These are phyloP conservation scores for Phytophthora nicotianae DNA, from an alignment of 352 stramenopile species.

Conservation along the genomic window DNA sequence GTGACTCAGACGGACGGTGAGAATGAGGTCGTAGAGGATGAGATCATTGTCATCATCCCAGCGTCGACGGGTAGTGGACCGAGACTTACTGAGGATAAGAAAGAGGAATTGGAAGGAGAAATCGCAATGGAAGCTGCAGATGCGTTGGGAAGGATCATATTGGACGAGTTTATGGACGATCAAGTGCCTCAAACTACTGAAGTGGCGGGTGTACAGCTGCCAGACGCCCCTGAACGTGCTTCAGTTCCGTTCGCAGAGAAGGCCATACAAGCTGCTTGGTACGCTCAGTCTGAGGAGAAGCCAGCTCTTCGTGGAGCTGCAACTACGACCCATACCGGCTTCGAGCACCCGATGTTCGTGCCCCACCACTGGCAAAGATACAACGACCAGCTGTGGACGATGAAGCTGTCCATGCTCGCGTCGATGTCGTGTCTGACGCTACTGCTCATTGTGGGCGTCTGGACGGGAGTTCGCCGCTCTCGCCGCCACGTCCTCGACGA, in stretches of 20 bases:
- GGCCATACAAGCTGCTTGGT: neutral
- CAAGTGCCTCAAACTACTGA: neutral
- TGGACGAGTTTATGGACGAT: slow-evolving; percentile 20
- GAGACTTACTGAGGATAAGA: slow-evolving; percentile 13
- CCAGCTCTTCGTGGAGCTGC: slow-evolving; percentile 21
- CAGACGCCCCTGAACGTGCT: slow-evolving; percentile 3
- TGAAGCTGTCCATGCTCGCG: slow-evolving; percentile 37
- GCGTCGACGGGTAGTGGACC: slow-evolving; percentile 11
- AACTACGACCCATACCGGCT: slow-evolving; percentile 13
- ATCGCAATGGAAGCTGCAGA: slow-evolving; percentile 12
- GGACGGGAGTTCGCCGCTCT: slow-evolving; percentile 29
- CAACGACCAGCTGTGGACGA: slow-evolving; percentile 31
- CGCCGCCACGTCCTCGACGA: slow-evolving; percentile 24
- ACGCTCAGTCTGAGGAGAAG: neutral
- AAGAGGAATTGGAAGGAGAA: slow-evolving; percentile 18
- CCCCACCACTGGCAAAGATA: slow-evolving; percentile 24
- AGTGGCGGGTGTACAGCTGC: neutral
- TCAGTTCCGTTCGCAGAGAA: neutral
- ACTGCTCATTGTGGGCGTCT: slow-evolving; percentile 29
- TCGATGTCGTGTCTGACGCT: slow-evolving; percentile 29
- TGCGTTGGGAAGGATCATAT: slow-evolving; percentile 14
- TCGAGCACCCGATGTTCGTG: slow-evolving; percentile 19
- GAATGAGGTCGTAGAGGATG: slow-evolving; percentile 6
- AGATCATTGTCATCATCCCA: slow-evolving; percentile 16
- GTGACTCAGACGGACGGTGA: slow-evolving; percentile 18